A percentile compares a stretch with the other conserved stretches of the same genome.
Conservation (phyloP, 73 alveolate species). For the Durusdinium trenchii region DNA sequence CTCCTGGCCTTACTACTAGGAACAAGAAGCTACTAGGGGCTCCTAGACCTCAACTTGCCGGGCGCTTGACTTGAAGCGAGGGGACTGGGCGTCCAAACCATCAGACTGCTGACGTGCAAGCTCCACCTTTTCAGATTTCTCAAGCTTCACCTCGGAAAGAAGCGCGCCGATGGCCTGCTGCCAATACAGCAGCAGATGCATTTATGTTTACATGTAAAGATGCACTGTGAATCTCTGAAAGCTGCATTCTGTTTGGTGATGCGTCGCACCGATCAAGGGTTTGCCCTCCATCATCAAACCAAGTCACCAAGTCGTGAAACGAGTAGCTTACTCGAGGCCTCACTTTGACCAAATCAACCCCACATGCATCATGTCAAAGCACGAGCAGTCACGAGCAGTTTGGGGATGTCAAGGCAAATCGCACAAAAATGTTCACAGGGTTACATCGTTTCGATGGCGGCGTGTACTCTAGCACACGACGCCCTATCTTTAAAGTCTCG, state of each 20-base stretch:
- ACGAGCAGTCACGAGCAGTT: background rate
- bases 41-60: too few species aligned
- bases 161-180: background rate
- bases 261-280: background rate
- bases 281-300: background rate
- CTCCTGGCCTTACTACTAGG: too few species aligned
- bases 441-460: too few species aligned
- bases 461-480: too few species aligned
- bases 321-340: constrained; percentile 95
- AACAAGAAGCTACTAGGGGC: too few species aligned
- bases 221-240: background rate
- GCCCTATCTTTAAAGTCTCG: too few species aligned
- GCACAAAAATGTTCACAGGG: too few species aligned
- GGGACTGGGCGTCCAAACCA: constrained; percentile 5
- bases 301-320: constrained; percentile 57
- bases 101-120: background rate
- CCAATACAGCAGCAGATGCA: background rate
- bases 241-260: background rate
- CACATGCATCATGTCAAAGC: background rate
- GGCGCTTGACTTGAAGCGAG: too few species aligned
- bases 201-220: background rate
- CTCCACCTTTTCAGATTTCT: background rate
- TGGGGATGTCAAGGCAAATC: too few species aligned
- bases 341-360: background rate
- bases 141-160: constrained; percentile 30